Evolutionary conservation across 371 early-diverging fungal genomes (phyloP), one percentile per base, ranked within the genome.

Genomic region (Phascolomyces articulosus): DNA sequence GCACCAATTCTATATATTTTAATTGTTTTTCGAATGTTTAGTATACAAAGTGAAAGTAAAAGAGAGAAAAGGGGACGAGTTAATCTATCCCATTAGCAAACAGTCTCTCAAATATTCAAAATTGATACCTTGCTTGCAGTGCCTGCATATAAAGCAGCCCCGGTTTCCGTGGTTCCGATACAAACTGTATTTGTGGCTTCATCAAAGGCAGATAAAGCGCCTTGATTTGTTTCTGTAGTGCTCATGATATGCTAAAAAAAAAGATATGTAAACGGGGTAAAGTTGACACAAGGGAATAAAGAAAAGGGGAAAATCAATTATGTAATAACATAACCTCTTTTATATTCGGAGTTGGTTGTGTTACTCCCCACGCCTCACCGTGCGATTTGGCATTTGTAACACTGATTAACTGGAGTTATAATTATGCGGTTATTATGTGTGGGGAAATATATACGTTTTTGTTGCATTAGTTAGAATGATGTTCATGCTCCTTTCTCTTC

Each of bases 1-100:
- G 38, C 70, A 68, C 75, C 75, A 80, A 41, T 66, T 47, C 72
- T 75, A 34, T 34, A 34, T 34, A 9, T 34, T 9, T 2, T n/a
- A n/a, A n/a, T n/a, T n/a, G n/a, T n/a, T n/a, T n/a, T n/a, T n/a
- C n/a, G n/a, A n/a, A n/a, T n/a, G n/a, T n/a, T n/a, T n/a, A n/a
- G n/a, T n/a, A n/a, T n/a, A n/a, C n/a, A n/a, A n/a, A n/a, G n/a
- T n/a, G n/a, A n/a, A n/a, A n/a, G n/a, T n/a, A n/a, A n/a, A n/a
- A n/a, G n/a, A n/a, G n/a, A n/a, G n/a, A n/a, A n/a, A n/a, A n/a
- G n/a, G n/a, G n/a, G n/a, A n/a, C n/a, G n/a, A n/a, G n/a, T n/a
- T n/a, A n/a, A n/a, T n/a, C n/a, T n/a, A n/a, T n/a, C n/a, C n/a
- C n/a, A n/a, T n/a, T n/a, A n/a, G n/a, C n/a, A n/a, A n/a, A n/a